phyloP scores from a whole-genome alignment of 139 green algal genomes.

The Micractinium sp. region DNA sequence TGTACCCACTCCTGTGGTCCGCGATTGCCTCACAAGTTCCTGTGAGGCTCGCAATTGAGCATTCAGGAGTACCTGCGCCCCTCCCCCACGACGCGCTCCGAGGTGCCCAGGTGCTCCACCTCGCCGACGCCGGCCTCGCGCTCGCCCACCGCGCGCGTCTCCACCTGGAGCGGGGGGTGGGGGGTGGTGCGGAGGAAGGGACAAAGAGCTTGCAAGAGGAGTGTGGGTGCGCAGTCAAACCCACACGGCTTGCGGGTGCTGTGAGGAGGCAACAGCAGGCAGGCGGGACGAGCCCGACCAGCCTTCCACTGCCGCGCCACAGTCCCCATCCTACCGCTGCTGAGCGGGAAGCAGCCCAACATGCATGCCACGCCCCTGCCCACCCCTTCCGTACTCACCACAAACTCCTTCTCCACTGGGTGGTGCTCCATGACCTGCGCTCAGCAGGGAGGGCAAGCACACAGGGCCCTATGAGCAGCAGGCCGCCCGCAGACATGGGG shows the following conservation, averaged over 20 bases:
- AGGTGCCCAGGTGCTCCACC: slow-evolving; percentile 30
- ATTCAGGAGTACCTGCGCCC: too few species aligned
- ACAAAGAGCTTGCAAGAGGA: background rate
- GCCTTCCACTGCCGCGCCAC: background rate
- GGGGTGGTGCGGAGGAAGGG: background rate
- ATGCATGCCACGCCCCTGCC: background rate
- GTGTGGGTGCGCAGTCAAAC: background rate
- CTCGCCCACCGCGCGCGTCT: slow-evolving; percentile 22
- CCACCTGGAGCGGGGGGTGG: background rate
- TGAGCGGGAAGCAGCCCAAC: too few species aligned
- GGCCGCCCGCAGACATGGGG: too few species aligned
- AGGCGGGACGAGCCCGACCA: background rate
- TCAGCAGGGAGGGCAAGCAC: too few species aligned
- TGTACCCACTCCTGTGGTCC: too few species aligned
- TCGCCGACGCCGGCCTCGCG: background rate
- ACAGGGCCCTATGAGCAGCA: too few species aligned
- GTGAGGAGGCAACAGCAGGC: background rate
- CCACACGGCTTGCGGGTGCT: background rate
- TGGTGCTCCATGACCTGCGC: slow-evolving; percentile 41
- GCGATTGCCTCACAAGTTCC: too few species aligned
- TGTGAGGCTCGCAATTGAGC: too few species aligned
- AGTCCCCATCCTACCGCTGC: too few species aligned
- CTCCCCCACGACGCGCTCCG: background rate
- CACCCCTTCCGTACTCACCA: slow-evolving; percentile 30
- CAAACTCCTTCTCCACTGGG: slow-evolving; percentile 59